phyloP scores from a whole-genome alignment of 2,329 filamentous ascomycete species.

The Cladosporium cucumerinum region DNA sequence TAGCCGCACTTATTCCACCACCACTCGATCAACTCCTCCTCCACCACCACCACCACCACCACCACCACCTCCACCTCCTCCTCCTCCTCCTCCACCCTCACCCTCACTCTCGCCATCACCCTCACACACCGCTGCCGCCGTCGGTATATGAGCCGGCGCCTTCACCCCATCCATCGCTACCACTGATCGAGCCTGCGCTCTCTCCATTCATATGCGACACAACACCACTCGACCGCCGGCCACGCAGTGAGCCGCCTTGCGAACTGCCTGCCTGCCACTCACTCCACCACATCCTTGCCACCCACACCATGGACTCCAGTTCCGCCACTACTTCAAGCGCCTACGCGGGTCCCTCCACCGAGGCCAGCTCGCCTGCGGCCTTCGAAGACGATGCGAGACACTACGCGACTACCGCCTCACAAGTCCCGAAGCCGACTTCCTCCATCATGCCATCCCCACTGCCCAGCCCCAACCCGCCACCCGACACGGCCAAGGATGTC shows the following conservation, averaged over 20 bases:
- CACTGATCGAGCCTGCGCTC: background rate
- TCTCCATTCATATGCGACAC: conserved; percentile 6
- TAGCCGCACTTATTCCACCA: background rate
- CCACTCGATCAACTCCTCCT: background rate
- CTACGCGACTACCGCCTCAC: conserved; percentile 28
- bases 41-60: background rate
- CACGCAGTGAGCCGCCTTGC: conserved; percentile 12
- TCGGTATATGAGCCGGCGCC: background rate
- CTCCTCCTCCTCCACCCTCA: background rate
- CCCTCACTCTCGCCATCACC: background rate
- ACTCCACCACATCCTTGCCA: background rate
- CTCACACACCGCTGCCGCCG: background rate
- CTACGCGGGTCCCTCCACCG: conserved; percentile 23
- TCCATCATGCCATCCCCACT: conserved; percentile 17
- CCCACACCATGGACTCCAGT: conserved; percentile 12
- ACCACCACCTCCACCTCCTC: background rate
- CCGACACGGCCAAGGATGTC: conserved; percentile 25
- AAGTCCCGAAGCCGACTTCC: conserved; percentile 27
- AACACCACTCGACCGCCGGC: background rate
- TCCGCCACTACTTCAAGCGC: conserved; percentile 4
- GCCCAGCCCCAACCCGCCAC: conserved; percentile 19
- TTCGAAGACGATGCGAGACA: conserved; percentile 30
- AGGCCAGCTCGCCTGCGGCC: conserved; percentile 21
- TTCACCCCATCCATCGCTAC: conserved; percentile 1
- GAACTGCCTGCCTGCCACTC: conserved; percentile 8